Conservation (phyloP, 345 rosid species). For the Eucalyptus grandis region DNA sequence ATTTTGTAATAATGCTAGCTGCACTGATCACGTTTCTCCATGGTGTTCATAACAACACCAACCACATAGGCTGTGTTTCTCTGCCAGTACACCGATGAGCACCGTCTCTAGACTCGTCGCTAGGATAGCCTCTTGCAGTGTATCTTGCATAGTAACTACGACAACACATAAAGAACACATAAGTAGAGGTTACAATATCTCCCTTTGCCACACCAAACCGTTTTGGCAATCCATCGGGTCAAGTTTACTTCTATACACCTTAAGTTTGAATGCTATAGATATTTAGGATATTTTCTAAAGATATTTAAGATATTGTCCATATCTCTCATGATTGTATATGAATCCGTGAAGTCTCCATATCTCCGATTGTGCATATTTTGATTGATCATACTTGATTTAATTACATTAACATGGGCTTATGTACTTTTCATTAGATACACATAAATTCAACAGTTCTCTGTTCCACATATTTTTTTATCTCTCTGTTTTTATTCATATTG, state of each 20-base stretch:
- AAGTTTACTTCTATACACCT: background rate
- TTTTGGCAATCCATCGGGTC: background rate
- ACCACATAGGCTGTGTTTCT: background rate
- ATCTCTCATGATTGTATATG: background rate
- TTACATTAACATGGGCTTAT: background rate
- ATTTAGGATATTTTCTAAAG: background rate
- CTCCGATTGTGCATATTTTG: too few relatives aligned
- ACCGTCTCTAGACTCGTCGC: background rate
- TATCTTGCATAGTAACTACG: too few relatives aligned
- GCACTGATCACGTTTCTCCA: too few relatives aligned
- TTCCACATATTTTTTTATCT: background rate
- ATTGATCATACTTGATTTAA: too few relatives aligned
- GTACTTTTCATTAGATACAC: background rate
- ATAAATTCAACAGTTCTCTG: background rate
- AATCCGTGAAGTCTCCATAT: too few relatives aligned
- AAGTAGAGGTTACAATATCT: background rate
- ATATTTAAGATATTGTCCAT: too few relatives aligned
- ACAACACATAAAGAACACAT: background rate
- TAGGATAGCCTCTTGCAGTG: accelerated
- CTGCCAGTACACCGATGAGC: accelerated
- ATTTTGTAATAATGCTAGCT: too few relatives aligned
- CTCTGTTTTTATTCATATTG: background rate
- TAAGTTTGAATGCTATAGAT: background rate
- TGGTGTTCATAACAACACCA: background rate
- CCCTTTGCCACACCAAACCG: background rate